Evolutionary conservation across 768 basidiomycete genomes (phyloP), one percentile per base, ranked within the genome.

Genomic region (Hygrocybe punicea): DNA sequence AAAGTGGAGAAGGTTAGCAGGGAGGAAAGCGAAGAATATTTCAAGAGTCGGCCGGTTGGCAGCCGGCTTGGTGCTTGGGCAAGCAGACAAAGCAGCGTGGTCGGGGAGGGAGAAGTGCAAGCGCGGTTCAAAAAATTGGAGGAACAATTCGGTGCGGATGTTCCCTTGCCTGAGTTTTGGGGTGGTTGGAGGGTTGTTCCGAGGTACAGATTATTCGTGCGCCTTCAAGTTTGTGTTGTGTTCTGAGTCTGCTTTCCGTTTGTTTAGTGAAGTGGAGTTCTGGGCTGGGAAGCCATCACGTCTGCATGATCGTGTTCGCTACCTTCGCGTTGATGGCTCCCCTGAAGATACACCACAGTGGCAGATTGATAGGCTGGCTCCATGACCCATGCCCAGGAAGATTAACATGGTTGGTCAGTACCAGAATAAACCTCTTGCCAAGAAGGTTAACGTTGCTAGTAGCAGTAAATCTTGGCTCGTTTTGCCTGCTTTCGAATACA

Each of bases 281-380:
- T 98, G 96, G 96, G 80, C 83, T n/a, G 96, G 96, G 29, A 89
- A 93, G 65, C 91, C 92, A n/a, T 95, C 92, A 23, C 82, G 96
- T 37, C 76, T 98, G 50, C 95, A 98, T 63, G 94, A 98, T 70
- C 86, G 95, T 44, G 83, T 96, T 58, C 84, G 83, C 23, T 93
- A 93, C 69, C 74, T 82, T 50, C 84, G 83, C n/a, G 67, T 72
- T 17, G 75, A 77, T 49, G 77, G 72, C 35, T 73, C 79, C 14
- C 60, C 76, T 0, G 79, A 81, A 11, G 81, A 80, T 44, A 67
- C 74, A 21, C 76, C 82, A 11, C 70, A 70, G 61, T 97, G 94
- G 94, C 84, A 76, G 67, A 83, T 93, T 51, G 86, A 93, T 52
- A 76, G 92, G 53, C 76, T 96, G 53, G 81, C 91, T 2, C 92